A percentile compares a stretch with the other conserved stretches of the same genome.
phyloP scores from a whole-genome alignment of 2,329 filamentous ascomycete species.

The Verticillium tricorpus region DNA sequence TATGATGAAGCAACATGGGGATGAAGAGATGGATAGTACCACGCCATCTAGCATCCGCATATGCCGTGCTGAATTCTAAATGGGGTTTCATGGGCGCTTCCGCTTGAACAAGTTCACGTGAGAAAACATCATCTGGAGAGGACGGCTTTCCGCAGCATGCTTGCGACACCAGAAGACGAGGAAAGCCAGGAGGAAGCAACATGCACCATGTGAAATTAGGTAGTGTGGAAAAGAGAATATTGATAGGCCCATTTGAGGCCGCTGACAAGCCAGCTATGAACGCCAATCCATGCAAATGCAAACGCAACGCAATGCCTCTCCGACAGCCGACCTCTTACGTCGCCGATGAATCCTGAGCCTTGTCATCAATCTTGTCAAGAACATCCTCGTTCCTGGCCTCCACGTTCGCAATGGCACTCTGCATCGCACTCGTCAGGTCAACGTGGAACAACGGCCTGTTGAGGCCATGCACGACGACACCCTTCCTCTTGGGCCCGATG shows the following conservation, averaged over 20 bases:
- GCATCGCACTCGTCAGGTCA: conserved; percentile 82
- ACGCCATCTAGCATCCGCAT: too few species aligned
- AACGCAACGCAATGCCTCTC: background rate
- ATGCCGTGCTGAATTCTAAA: too few species aligned
- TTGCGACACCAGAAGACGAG: too few species aligned
- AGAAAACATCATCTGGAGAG: too few species aligned
- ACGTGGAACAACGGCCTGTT: conserved; percentile 92
- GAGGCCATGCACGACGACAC: conserved; percentile 73
- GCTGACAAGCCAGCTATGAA: background rate
- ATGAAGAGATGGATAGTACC: too few species aligned
- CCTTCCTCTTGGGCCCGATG: conserved; percentile 41
- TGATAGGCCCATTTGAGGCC: too few species aligned
- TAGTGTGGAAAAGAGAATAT: background rate
- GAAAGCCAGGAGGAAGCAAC: too few species aligned
- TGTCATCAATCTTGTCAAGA: background rate
- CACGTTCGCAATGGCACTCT: conserved; percentile 79
- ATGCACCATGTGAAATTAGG: too few species aligned
- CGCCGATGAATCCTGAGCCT: background rate
- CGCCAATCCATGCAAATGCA: background rate
- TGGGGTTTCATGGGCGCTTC: too few species aligned
- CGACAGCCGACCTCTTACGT: background rate
- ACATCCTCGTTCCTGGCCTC: conserved; percentile 35
- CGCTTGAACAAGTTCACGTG: too few species aligned
- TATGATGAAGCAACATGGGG: too few species aligned
- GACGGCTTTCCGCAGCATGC: too few species aligned